A percentile compares a stretch with the other conserved stretches of the same genome.
These are phyloP conservation scores for Tuber magnatum DNA, from an alignment of 495 filamentous ascomycete genomes.

Conservation along the genomic window DNA sequence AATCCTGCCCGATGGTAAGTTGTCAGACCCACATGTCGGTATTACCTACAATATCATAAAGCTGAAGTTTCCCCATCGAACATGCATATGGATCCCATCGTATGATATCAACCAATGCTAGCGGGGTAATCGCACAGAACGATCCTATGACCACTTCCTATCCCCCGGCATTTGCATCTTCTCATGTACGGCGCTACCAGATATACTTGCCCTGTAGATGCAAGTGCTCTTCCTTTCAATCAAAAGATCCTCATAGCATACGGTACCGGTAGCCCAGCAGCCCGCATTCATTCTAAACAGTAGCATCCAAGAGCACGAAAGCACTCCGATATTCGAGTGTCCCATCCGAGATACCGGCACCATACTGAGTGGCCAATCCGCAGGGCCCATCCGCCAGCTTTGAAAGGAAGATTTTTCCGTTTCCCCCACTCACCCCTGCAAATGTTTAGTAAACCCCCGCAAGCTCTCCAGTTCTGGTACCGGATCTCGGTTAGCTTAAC, in stretches of 20 bases:
- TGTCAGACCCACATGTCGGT: neutral
- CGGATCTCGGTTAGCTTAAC: neutral
- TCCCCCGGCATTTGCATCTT: neutral
- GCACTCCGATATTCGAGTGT: neutral
- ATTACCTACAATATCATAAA: slow-evolving; percentile 1
- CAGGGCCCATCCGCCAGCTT: neutral
- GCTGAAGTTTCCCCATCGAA: neutral
- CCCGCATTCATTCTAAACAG: neutral
- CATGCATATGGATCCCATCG: neutral
- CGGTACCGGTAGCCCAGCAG: no score
- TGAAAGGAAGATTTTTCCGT: neutral
- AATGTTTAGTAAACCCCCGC: neutral
- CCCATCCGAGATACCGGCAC: neutral
- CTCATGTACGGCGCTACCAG: neutral
- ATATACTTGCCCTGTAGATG: neutral
- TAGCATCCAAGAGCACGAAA: neutral
- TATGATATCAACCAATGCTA: neutral
- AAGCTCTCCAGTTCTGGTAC: neutral
- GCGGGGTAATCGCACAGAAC: neutral
- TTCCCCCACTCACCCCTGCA: neutral
- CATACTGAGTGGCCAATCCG: neutral
- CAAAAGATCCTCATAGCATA: neutral
- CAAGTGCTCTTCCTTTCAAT: neutral
- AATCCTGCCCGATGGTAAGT: neutral
- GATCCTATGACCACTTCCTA: neutral